These are phyloP conservation scores for Davidsoniella eucalypti DNA, from an alignment of 2,329 filamentous ascomycete species.

Conservation along the genomic window DNA sequence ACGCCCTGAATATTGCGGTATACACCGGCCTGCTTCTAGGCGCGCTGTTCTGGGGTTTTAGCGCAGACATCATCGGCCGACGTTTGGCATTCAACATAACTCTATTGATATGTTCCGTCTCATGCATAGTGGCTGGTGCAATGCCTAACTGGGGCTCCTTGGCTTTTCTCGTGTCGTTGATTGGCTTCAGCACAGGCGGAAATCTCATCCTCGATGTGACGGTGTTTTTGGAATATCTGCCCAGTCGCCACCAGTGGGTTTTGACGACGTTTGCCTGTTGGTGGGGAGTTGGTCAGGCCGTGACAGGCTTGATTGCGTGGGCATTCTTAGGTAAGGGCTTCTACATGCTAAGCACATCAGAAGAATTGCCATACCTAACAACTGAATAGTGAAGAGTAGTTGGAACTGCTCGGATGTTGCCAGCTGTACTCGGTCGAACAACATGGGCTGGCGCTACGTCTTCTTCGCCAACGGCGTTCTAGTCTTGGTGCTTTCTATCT, in stretches of 20 bases:
- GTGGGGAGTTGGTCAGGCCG: slow-evolving; percentile 36
- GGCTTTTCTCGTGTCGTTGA: slow-evolving; percentile 44
- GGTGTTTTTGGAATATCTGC: slow-evolving; percentile 36
- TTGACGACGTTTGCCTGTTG: slow-evolving; percentile 29
- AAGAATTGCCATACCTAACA: background rate
- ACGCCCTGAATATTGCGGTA: slow-evolving; percentile 43
- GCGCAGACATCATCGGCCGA: slow-evolving; percentile 51
- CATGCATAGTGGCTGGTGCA: slow-evolving; percentile 44
- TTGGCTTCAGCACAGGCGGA: slow-evolving; percentile 29
- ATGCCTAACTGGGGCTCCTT: slow-evolving; percentile 50
- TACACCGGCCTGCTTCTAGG: slow-evolving; percentile 40
- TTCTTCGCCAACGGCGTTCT: slow-evolving; percentile 28
- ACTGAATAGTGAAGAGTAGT: slow-evolving; percentile 19
- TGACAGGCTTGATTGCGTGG: slow-evolving; percentile 29
- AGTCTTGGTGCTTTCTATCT: slow-evolving; percentile 26
- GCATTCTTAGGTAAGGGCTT: slow-evolving; percentile 24
- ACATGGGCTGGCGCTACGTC: slow-evolving; percentile 36
- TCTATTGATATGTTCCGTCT: slow-evolving; percentile 32
- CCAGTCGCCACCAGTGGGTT: slow-evolving; percentile 30
- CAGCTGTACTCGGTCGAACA: slow-evolving; percentile 24
- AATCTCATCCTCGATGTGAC: slow-evolving; percentile 35
- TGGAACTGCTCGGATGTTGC: slow-evolving; percentile 23
- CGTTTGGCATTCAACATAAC: slow-evolving; percentile 51
- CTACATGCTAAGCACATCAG: background rate
- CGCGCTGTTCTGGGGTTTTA: slow-evolving; percentile 52